These are phyloP conservation scores for Beta lomatogona DNA, from an alignment of 179 eudicot species.

Conservation along the genomic window DNA sequence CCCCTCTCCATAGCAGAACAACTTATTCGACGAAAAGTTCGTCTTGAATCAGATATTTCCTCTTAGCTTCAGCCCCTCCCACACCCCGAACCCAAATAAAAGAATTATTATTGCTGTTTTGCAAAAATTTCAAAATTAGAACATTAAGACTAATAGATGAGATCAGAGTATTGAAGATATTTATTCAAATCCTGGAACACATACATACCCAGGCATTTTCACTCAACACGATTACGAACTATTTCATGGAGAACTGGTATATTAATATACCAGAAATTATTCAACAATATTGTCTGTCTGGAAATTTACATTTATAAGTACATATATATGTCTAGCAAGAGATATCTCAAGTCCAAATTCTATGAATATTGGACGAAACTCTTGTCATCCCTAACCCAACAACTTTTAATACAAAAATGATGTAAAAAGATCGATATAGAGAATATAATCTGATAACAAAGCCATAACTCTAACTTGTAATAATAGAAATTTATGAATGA, in stretches of 20 bases:
- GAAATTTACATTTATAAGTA: conserved; percentile 3
- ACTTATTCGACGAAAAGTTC: too few relatives aligned
- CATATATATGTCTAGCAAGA: neutral
- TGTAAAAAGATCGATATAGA: neutral
- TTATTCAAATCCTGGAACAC: neutral
- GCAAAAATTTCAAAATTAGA: neutral
- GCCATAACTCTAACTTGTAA: neutral
- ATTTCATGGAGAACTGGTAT: neutral
- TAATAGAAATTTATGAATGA: neutral
- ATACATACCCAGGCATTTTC: neutral
- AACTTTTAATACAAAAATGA: neutral
- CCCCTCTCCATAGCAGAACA: too few relatives aligned
- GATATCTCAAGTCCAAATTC: conserved; percentile 6
- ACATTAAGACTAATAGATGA: neutral
- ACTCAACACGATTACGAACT: neutral
- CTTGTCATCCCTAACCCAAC: neutral
- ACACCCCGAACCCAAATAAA: too few relatives aligned
- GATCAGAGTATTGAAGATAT: too few relatives aligned
- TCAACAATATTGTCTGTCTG: neutral
- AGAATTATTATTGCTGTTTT: too few relatives aligned
- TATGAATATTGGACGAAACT: neutral
- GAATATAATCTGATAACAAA: neutral
- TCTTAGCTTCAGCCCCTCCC: too few relatives aligned
- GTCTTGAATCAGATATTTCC: too few relatives aligned
- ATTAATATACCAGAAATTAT: conserved; percentile 8